phyloP scores from a whole-genome alignment of 352 stramenopile genomes.

The Globisporangium viniferum region DNA sequence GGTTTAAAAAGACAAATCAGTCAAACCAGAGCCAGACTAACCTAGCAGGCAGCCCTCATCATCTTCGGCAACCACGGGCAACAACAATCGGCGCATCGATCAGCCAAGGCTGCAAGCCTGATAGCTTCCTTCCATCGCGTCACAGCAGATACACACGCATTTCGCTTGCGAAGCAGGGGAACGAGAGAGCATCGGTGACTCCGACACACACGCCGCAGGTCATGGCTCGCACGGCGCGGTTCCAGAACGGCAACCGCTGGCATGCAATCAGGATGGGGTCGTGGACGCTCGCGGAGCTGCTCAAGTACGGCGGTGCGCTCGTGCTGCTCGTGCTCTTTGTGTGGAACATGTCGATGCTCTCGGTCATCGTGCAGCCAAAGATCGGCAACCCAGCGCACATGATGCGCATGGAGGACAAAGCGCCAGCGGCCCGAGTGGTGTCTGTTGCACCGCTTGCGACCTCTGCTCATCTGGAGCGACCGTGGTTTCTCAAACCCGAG shows the following conservation, averaged over 20 bases:
- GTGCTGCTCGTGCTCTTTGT: constrained; percentile 40
- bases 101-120: background rate
- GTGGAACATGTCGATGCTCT: constrained; percentile 57
- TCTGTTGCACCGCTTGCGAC: background rate
- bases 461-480: background rate
- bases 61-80: background rate
- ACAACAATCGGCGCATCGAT: background rate
- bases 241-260: constrained; percentile 22
- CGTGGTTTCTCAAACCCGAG: constrained; percentile 55
- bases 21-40: background rate
- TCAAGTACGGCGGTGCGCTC: constrained; percentile 26
- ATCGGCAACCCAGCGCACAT: constrained; percentile 11
- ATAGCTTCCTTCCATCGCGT: background rate
- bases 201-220: background rate
- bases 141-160: background rate
- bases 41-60: background rate
- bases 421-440: background rate
- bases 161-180: background rate
- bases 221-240: constrained; percentile 20
- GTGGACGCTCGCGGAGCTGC: constrained; percentile 17
- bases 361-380: constrained; percentile 20
- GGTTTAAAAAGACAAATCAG: background rate
- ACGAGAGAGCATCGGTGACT: background rate
- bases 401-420: background rate
- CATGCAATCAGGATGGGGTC: constrained; percentile 21